Evolutionary conservation across 257 asterid species (phyloP).

Genomic region (Solanum dulcamara): DNA sequence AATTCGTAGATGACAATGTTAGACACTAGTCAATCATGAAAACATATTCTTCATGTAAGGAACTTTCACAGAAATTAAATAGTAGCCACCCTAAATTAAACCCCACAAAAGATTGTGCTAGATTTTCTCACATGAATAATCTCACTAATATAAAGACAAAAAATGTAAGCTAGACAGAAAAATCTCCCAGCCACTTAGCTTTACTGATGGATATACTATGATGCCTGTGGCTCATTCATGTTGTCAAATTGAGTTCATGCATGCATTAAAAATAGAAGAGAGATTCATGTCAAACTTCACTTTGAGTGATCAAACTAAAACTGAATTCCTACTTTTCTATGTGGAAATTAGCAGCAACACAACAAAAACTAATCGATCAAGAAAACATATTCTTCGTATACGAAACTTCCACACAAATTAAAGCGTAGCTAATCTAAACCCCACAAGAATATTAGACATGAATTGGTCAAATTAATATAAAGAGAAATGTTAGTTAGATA

Average conservation of each 20-base stretch:
- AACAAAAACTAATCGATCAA: too few species aligned
- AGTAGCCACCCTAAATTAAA: not conserved
- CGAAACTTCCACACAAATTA: too few species aligned
- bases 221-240: not conserved
- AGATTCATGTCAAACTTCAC: not conserved
- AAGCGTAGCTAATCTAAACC: too few species aligned
- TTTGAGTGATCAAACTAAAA: not conserved
- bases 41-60: not conserved
- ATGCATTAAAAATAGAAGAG: too few species aligned
- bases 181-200: not conserved
- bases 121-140: not conserved
- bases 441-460: too few species aligned
- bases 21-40: not conserved
- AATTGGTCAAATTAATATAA: too few species aligned
- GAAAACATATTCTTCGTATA: too few species aligned
- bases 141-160: not conserved
- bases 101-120: not conserved
- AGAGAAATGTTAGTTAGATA: too few species aligned
- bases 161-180: not conserved
- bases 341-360: too few species aligned
- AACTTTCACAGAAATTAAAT: not conserved
- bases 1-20: not conserved
- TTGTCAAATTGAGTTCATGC: not conserved
- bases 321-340: too few species aligned
- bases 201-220: not conserved